phyloP scores from a whole-genome alignment of 257 asterid species.

The Haberlea rhodopensis region DNA sequence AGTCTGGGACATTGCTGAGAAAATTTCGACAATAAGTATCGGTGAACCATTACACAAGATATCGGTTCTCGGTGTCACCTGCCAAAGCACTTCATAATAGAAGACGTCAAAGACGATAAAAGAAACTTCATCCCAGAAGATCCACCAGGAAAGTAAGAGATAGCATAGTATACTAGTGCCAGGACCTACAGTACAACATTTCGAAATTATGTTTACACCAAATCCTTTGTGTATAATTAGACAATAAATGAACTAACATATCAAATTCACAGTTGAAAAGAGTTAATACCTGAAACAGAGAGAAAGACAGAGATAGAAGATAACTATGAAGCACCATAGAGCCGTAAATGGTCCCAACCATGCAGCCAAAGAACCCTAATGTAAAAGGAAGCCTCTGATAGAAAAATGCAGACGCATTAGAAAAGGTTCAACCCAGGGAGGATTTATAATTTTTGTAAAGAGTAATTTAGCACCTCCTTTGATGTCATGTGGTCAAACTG shows the following conservation, averaged over 20 bases:
- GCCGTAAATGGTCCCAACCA: slow-evolving; percentile 85
- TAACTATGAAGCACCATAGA: slow-evolving; percentile 97
- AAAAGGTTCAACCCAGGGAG: slow-evolving; percentile 18
- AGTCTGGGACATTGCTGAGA: background rate
- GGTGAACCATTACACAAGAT: slow-evolving; percentile 2
- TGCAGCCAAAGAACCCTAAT: slow-evolving; percentile 79
- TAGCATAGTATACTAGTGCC: slow-evolving; percentile 78
- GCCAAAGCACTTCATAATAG: slow-evolving; percentile 70
- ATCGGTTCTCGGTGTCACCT: slow-evolving; percentile 39
- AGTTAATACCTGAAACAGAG: slow-evolving; percentile 73
- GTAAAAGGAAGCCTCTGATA: slow-evolving; percentile 93
- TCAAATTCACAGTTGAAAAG: background rate
- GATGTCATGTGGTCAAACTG: slow-evolving; percentile 84
- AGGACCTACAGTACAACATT: slow-evolving; percentile 50
- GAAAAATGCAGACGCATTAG: slow-evolving; percentile 28
- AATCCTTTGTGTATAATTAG: background rate
- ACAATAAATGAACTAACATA: background rate
- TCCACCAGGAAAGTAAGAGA: slow-evolving; percentile 97
- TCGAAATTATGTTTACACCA: background rate
- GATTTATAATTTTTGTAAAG: background rate
- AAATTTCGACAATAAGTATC: slow-evolving; percentile 4
- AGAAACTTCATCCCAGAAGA: slow-evolving; percentile 84
- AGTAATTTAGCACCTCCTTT: slow-evolving; percentile 58
- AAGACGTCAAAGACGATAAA: slow-evolving; percentile 68
- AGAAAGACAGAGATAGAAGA: slow-evolving; percentile 76